Percentiles rank a stretch among this genome's conserved stretches.
phyloP scores from a whole-genome alignment of 257 asterid species.

The Primulina eburnea region DNA sequence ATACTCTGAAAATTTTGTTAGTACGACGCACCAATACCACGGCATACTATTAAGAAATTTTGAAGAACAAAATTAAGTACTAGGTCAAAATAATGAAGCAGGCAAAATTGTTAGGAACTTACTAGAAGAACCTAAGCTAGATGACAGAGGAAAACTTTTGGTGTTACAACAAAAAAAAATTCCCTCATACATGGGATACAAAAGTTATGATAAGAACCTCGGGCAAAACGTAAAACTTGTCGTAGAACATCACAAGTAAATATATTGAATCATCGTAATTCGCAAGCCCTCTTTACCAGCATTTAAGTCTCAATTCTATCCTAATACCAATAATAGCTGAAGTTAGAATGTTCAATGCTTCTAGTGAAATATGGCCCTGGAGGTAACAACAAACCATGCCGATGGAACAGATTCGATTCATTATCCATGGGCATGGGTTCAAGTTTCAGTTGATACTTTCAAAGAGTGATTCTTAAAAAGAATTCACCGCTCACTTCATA shows the following conservation, averaged over 20 bases:
- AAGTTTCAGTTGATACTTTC: neutral
- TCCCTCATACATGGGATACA: neutral
- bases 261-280: neutral
- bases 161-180: neutral
- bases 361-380: constrained; percentile 4
- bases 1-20: no score
- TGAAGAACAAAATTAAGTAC: neutral
- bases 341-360: neutral
- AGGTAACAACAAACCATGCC: neutral
- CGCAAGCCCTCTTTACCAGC: neutral
- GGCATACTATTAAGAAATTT: neutral
- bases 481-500: neutral
- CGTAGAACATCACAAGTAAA: neutral
- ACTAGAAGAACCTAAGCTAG: neutral
- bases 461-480: constrained; percentile 8
- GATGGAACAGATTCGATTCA: neutral
- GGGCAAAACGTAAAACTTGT: constrained; percentile 1
- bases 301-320: neutral
- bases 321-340: neutral
- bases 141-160: neutral
- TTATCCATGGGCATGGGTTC: neutral
- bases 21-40: neutral
- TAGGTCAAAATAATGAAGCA: neutral
- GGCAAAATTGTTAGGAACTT: neutral
- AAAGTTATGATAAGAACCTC: neutral